Evolutionary conservation across 2,329 filamentous ascomycete genomes (phyloP).

Genomic region (Fusarium brevicatenulatum): DNA sequence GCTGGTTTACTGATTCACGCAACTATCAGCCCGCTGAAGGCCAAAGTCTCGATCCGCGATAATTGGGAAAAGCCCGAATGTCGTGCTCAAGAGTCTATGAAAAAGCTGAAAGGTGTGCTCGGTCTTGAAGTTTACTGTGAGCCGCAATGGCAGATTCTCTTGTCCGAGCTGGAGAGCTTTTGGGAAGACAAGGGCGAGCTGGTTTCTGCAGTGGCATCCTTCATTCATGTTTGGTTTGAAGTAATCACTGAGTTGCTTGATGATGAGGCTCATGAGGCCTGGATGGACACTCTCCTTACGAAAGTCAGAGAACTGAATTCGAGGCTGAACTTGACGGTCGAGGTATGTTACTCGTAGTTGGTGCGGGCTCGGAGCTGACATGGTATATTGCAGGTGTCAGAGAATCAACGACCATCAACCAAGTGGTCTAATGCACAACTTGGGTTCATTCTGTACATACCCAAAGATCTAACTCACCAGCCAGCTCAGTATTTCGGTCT

Average conservation of each 20-base stretch:
- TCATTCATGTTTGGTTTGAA: constrained; percentile 54
- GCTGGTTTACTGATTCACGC: background rate
- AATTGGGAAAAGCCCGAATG: constrained; percentile 52
- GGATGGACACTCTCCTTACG: constrained; percentile 57
- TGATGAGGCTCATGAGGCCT: constrained; percentile 51
- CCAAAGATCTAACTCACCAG: constrained; percentile 46
- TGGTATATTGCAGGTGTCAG: constrained; percentile 24
- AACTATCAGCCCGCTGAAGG: constrained; percentile 54
- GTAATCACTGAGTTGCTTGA: constrained; percentile 55
- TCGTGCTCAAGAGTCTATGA: constrained; percentile 48
- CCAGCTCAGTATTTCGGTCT: constrained; percentile 49
- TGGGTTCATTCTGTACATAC: constrained; percentile 54
- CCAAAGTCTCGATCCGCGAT: constrained; percentile 56
- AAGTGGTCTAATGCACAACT: constrained; percentile 51
- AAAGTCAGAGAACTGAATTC: constrained; percentile 36
- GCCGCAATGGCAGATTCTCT: constrained; percentile 57
- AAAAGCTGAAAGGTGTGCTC: constrained; percentile 47
- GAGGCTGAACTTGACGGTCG: constrained; percentile 50
- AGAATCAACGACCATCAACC: constrained; percentile 46
- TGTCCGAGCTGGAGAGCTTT: constrained; percentile 49
- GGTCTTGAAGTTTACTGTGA: constrained; percentile 53
- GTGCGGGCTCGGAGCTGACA: background rate
- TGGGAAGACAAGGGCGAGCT: constrained; percentile 56
- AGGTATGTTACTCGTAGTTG: constrained; percentile 44
- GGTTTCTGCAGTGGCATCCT: constrained; percentile 48